Conservation (phyloP, 305 asterid genomes). For the Lippia alba region DNA sequence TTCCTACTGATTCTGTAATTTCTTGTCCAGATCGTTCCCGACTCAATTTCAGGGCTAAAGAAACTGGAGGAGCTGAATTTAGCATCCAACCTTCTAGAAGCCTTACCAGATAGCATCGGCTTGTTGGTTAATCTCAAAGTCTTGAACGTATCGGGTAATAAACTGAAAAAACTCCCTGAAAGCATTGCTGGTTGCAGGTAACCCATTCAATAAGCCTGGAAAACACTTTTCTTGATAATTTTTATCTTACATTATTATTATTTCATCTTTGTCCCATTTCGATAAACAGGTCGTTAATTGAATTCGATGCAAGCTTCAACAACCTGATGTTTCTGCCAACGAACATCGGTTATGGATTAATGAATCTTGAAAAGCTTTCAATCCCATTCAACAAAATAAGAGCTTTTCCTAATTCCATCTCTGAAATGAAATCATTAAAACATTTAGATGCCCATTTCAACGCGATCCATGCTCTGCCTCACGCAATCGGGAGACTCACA, state of each 20-base stretch:
- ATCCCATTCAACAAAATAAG: conserved; percentile 58
- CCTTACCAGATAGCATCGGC: conserved; percentile 66
- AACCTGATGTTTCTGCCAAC: conserved; percentile 57
- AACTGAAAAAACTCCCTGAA: conserved; percentile 64
- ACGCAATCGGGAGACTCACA: conserved; percentile 49
- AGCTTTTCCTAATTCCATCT: conserved; percentile 59
- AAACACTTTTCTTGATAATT: background rate
- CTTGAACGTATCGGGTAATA: conserved; percentile 58
- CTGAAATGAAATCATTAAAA: conserved; percentile 62
- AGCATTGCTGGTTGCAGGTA: conserved; percentile 73
- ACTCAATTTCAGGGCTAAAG: conserved; percentile 58
- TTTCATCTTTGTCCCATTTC: conserved; percentile 1
- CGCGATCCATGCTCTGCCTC: conserved; percentile 54
- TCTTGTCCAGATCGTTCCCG: conserved; percentile 57
- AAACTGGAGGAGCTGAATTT: conserved; percentile 63
- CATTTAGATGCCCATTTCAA: conserved; percentile 65
- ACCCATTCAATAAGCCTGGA: background rate
- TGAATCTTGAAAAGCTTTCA: conserved; percentile 54
- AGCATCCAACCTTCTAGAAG: conserved; percentile 57
- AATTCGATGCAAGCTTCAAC: conserved; percentile 71
- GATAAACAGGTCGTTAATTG: conserved; percentile 56
- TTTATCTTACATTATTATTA: background rate
- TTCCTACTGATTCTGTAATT: background rate
- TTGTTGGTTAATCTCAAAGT: conserved; percentile 57
- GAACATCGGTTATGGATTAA: conserved; percentile 61